phyloP scores from a whole-genome alignment of 108 stramenopile species.

The Epithemia pelagica region DNA sequence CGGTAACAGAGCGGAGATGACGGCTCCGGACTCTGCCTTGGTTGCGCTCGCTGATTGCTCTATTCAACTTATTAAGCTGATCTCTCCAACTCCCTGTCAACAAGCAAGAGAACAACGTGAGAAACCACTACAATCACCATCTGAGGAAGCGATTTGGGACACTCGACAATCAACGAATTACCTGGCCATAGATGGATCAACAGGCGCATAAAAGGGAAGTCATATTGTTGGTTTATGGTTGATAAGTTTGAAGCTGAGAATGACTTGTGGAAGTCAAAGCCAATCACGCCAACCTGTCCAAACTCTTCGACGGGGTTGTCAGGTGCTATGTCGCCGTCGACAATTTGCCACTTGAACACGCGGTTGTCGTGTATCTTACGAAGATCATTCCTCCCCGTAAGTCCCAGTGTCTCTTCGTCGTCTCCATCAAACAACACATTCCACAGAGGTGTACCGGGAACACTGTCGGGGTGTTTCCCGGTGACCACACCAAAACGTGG shows the following conservation, averaged over 20 bases:
- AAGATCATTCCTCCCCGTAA: background rate
- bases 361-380: background rate
- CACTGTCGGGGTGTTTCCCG: background rate
- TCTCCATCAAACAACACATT: background rate
- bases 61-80: background rate
- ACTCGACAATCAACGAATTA: background rate
- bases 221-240: background rate
- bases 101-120: background rate
- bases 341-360: background rate
- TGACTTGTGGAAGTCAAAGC: background rate
- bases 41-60: background rate
- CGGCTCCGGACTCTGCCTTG: background rate
- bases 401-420: background rate
- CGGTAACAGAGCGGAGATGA: background rate
- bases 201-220: background rate
- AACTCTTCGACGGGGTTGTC: background rate
- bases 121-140: no score
- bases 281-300: background rate
- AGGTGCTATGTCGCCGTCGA: background rate
- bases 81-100: background rate
- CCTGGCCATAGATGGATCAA: background rate
- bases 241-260: background rate
- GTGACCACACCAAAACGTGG: background rate
- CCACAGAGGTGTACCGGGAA: no score
- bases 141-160: no score